Evolutionary conservation across 1,284 basidiomycete species (phyloP).

Genomic region (Malassezia equina): DNA sequence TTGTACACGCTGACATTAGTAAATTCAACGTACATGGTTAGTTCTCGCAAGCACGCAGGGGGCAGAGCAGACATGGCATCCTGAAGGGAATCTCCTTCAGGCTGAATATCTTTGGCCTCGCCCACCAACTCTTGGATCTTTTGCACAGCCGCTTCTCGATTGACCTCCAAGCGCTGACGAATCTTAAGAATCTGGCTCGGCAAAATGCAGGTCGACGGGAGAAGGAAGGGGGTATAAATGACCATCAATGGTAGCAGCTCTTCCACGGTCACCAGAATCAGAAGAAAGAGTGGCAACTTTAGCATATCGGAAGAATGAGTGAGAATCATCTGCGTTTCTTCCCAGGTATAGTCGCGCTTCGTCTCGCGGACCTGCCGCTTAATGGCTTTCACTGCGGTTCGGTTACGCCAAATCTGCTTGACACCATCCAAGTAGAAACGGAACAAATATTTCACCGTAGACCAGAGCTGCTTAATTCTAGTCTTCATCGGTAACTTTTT

Average conservation of each 20-base stretch:
- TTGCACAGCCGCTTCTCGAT: slow-evolving; percentile 25
- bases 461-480: slow-evolving; percentile 19
- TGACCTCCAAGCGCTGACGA: slow-evolving; percentile 31
- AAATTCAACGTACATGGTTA: slow-evolving; percentile 16
- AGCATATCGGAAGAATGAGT: slow-evolving; percentile 34
- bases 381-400: slow-evolving; percentile 22
- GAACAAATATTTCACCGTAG: slow-evolving; percentile 41
- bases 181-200: slow-evolving; percentile 60
- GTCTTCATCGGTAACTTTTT: not conserved
- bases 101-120: slow-evolving; percentile 3
- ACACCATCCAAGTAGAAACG: slow-evolving; percentile 45
- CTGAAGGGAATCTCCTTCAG: not conserved
- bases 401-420: slow-evolving; percentile 45
- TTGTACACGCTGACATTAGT: slow-evolving; percentile 18
- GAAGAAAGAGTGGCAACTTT: slow-evolving; percentile 69
- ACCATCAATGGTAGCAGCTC: slow-evolving; percentile 73
- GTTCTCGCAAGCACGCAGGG: slow-evolving; percentile 13
- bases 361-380: slow-evolving; percentile 18
- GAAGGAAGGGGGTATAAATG: slow-evolving; percentile 70
- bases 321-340: slow-evolving; percentile 31
- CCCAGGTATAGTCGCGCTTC: slow-evolving; percentile 21
- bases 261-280: slow-evolving; percentile 65
- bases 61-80: slow-evolving; percentile 14
- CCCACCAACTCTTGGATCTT: slow-evolving; percentile 17
- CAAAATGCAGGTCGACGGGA: slow-evolving; percentile 77